These are phyloP conservation scores for Penicillium frequentans DNA, from an alignment of 2,329 filamentous ascomycete species.

Conservation along the genomic window DNA sequence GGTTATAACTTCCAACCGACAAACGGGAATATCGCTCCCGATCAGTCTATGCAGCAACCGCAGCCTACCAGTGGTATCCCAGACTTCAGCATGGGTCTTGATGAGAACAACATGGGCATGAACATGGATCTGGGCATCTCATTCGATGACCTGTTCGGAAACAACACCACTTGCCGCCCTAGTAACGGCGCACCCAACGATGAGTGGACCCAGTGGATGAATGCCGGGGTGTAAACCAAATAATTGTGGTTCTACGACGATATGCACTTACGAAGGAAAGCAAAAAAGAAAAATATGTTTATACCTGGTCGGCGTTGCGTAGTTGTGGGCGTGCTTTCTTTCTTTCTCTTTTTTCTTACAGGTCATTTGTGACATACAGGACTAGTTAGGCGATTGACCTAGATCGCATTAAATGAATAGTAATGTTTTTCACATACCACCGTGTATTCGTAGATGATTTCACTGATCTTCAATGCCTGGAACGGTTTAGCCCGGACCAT, in stretches of 20 bases:
- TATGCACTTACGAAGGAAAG: constrained; percentile 20
- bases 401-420: neutral
- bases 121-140: constrained; percentile 37
- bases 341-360: neutral
- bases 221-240: constrained; percentile 23
- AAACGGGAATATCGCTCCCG: constrained; percentile 6
- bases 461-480: neutral
- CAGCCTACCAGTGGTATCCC: constrained; percentile 19
- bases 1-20: constrained; percentile 37
- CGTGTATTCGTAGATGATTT: neutral
- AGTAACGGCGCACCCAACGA: constrained; percentile 30
- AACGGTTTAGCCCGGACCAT: constrained; percentile 11
- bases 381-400: neutral
- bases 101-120: constrained; percentile 31
- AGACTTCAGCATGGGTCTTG: constrained; percentile 27
- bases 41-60: constrained; percentile 23
- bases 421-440: neutral
- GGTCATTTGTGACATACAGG: constrained; percentile 5
- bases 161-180: constrained; percentile 26
- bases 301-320: constrained; percentile 23
- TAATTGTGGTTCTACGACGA: constrained; percentile 17
- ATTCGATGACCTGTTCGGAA: constrained; percentile 45
- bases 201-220: constrained; percentile 44
- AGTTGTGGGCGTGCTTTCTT: constrained; percentile 3
- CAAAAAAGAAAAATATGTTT: constrained; percentile 16